Evolutionary conservation across 1,284 basidiomycete species (phyloP), one percentile per base, ranked within the genome.

Genomic region (Papiliotrema flavescens): DNA sequence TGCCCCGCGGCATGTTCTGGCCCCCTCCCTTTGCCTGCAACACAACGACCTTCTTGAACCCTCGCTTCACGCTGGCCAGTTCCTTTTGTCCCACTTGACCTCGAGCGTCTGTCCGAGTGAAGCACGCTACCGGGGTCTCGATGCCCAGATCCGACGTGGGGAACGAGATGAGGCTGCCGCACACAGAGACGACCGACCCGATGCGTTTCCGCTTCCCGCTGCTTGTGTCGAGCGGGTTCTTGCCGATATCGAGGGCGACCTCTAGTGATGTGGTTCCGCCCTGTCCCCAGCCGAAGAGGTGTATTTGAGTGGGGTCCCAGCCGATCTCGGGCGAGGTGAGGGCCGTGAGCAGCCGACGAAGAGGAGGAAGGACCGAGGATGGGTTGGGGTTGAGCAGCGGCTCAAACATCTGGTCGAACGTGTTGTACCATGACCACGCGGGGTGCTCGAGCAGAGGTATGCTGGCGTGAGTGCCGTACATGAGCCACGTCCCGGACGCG

Each of bases 241-340:
- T 49, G 15, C 60, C 69, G 3, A 73, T 43, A 24, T 56, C 56
- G 15, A 88, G 63, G 15, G 79, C 81, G 32, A 85, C 79, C 71
- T 96, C 90, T 1, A 83, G 81, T 2, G 84, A 88, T 35, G 90
- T 83, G 26, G 81, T 89, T 0, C 90, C 92, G 0, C 92, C 92
- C 73, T 96, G 92, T 0, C 83, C 90, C 65, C 91, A 96, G 4
- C 92, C 92, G 63, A 95, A 90, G 14, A 94, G 67, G 70, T 96
- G 91, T 20, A 96, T 86, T 19, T 82, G 79, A 5, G 81, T 62
- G 0, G 80, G 63, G 0, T 82, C 76, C 92, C 92, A 95, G 0
- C 77, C 66, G 60, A 86, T 34, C 24, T 60, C 56, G 0, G 54
- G 46, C 8, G 59, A 57, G 2, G 78, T 79, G 47, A 95, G 81